phyloP scores from a whole-genome alignment of 768 basidiomycete species.

The Trametopsis cervina region DNA sequence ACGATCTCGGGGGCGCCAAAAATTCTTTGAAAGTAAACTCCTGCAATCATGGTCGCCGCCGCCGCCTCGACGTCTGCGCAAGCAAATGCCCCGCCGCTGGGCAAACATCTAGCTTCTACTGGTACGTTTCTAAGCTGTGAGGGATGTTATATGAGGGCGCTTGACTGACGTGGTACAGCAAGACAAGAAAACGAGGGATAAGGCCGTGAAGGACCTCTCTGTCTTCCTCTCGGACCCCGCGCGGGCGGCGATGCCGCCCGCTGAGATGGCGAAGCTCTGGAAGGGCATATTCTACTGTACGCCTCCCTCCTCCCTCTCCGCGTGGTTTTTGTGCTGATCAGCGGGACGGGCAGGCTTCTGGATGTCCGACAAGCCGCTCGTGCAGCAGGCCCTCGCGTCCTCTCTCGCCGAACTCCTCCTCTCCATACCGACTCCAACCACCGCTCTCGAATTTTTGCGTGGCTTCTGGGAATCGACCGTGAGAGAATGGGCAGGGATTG shows the following conservation, averaged over 20 bases:
- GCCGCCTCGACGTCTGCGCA: slow-evolving; percentile 5
- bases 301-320: slow-evolving; percentile 16
- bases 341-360: slow-evolving; percentile 67
- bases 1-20: no score
- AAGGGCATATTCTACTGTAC: slow-evolving; percentile 96
- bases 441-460: slow-evolving; percentile 68
- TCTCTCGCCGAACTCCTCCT: slow-evolving; percentile 81
- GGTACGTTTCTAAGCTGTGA: slow-evolving; percentile 36
- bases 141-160: neutral
- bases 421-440: slow-evolving; percentile 46
- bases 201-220: slow-evolving; percentile 75
- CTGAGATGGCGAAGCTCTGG: slow-evolving; percentile 91
- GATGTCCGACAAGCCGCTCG: slow-evolving; percentile 99
- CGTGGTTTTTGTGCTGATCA: neutral
- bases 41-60: neutral
- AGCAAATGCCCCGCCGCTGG: slow-evolving; percentile 52
- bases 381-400: slow-evolving; percentile 86
- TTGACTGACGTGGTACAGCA: slow-evolving; percentile 6
- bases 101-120: slow-evolving; percentile 88
- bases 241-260: slow-evolving; percentile 51
- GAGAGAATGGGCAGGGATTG: slow-evolving; percentile 91
- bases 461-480: slow-evolving; percentile 92
- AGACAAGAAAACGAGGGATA: slow-evolving; percentile 93
- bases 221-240: slow-evolving; percentile 68
- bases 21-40: neutral